Evolutionary conservation across 371 early-diverging fungal species (phyloP).

Genomic region (Lichtheimia hyalospora): DNA sequence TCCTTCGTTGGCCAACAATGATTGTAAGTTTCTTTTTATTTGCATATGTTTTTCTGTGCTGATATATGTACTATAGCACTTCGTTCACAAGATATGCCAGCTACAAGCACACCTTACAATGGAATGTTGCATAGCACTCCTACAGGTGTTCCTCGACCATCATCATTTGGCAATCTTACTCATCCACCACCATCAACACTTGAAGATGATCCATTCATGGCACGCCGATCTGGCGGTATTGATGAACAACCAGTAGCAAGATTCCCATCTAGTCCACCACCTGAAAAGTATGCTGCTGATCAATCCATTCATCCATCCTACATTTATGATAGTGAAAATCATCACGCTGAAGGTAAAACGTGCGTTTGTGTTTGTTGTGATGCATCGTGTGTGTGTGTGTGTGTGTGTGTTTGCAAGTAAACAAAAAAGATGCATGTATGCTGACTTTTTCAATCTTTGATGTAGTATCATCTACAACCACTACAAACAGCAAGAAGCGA

Average conservation of each 20-base stretch:
- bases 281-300: background rate
- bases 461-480: too few relatives aligned
- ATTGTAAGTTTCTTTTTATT: conserved; percentile 11
- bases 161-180: too few relatives aligned
- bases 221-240: conserved; percentile 6
- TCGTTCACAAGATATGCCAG: conserved; percentile 13
- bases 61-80: background rate
- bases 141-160: background rate
- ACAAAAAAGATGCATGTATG: too few relatives aligned
- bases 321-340: too few relatives aligned
- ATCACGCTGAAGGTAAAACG: too few relatives aligned
- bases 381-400: too few relatives aligned
- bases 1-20: conserved; percentile 6
- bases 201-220: conserved; percentile 23
- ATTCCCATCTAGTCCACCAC: conserved; percentile 1
- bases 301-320: too few relatives aligned
- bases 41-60: conserved; percentile 12
- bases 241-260: background rate
- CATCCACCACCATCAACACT: conserved; percentile 12
- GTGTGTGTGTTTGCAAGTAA: too few relatives aligned
- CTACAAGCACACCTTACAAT: conserved; percentile 1
- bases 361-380: too few relatives aligned
- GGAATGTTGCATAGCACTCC: conserved; percentile 1
- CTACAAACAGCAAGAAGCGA: too few relatives aligned
- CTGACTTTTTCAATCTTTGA: too few relatives aligned